Evolutionary conservation across 1,139 yeast genomes (phyloP).

Genomic region (Barnettozyma hawaiiensis): DNA sequence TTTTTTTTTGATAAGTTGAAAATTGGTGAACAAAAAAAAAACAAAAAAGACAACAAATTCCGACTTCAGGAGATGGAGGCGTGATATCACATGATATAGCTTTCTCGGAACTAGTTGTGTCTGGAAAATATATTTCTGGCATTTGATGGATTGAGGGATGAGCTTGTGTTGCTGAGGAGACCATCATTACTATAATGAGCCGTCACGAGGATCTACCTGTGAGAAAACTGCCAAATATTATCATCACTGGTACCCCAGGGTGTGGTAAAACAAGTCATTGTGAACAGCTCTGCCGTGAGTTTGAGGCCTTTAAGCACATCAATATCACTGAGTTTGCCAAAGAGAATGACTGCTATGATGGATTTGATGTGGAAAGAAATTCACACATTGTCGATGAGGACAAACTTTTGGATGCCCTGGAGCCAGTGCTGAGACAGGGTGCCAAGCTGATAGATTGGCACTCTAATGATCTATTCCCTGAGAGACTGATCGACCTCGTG

Average conservation of each 20-base stretch:
- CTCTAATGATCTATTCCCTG: conserved; percentile 93
- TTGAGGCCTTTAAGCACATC: conserved; percentile 50
- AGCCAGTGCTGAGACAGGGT: conserved; percentile 75
- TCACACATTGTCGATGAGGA: conserved; percentile 92
- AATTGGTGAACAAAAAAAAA: too few relatives aligned
- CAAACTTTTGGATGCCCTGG: conserved; percentile 72
- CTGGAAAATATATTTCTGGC: too few relatives aligned
- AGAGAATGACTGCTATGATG: conserved; percentile 69
- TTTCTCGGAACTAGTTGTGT: neutral
- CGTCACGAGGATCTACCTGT: conserved; percentile 19
- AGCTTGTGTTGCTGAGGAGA: too few relatives aligned
- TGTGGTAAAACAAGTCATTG: conserved; percentile 93
- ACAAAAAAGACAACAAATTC: neutral
- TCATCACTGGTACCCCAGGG: conserved; percentile 96
- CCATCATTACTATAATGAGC: too few relatives aligned
- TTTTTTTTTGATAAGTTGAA: neutral
- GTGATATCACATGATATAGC: neutral
- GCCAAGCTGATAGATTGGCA: conserved; percentile 94
- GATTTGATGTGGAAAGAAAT: conserved; percentile 80
- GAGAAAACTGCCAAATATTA: conserved; percentile 66
- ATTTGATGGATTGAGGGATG: too few relatives aligned
- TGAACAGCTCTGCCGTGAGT: conserved; percentile 48
- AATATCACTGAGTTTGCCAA: conserved; percentile 81
- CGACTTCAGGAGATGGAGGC: neutral
- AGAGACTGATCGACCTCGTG: conserved; percentile 83